phyloP scores from a whole-genome alignment of 495 filamentous ascomycete genomes.

The Bombardia bombarda region DNA sequence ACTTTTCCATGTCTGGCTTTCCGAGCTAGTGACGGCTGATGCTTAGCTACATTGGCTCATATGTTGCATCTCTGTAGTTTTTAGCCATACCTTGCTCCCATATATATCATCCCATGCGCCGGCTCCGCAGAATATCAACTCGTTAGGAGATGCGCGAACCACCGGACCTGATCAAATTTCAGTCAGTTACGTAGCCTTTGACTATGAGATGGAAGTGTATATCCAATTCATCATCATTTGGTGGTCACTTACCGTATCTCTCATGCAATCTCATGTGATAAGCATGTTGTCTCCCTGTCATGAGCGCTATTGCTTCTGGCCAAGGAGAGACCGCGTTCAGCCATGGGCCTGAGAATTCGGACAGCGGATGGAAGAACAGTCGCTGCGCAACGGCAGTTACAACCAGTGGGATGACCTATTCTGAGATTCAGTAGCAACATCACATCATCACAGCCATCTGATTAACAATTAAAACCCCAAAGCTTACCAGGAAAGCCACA shows the following conservation, averaged over 20 bases:
- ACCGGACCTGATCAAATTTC: slow-evolving; percentile 5
- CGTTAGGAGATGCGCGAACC: slow-evolving; percentile 12
- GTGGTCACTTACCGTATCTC: slow-evolving; percentile 3
- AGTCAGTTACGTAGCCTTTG: background rate
- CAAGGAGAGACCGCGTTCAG: slow-evolving; percentile 6
- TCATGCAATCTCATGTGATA: slow-evolving; percentile 9
- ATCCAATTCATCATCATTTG: background rate
- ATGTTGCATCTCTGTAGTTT: slow-evolving; percentile 33
- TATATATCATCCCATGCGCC: slow-evolving; percentile 44
- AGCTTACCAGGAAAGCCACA: too few relatives aligned
- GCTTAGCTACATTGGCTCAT: slow-evolving; percentile 1
- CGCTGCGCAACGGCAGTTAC: background rate
- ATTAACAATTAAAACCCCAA: too few relatives aligned
- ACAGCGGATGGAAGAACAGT: slow-evolving; percentile 8
- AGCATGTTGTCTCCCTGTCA: slow-evolving; percentile 7
- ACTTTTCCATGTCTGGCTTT: slow-evolving; percentile 35
- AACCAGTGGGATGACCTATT: background rate
- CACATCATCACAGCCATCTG: too few relatives aligned
- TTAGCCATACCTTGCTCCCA: slow-evolving; percentile 20
- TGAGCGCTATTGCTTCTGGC: slow-evolving; percentile 6
- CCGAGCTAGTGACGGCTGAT: slow-evolving; percentile 21
- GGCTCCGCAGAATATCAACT: slow-evolving; percentile 14
- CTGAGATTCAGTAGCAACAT: too few relatives aligned
- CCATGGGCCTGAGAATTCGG: slow-evolving; percentile 9
- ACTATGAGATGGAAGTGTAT: too few relatives aligned